Evolutionary conservation across 768 basidiomycete species (phyloP).

Genomic region (Hypsizygus marmoreus): DNA sequence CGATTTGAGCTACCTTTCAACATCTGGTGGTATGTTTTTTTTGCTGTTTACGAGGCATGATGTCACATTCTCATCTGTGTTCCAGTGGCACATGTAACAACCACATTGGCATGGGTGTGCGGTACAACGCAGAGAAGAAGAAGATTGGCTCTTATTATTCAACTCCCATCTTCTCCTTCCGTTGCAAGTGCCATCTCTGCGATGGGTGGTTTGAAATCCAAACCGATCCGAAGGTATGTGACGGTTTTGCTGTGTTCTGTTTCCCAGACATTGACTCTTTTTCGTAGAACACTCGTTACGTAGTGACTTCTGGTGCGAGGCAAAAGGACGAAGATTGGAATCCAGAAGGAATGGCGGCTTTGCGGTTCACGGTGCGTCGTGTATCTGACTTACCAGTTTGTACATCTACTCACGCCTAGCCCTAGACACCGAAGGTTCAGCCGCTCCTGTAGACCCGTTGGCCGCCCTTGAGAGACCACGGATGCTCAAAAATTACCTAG

Average conservation of each 20-base stretch:
- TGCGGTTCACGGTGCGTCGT: conserved; percentile 73
- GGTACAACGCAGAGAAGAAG: conserved; percentile 99
- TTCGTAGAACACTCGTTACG: conserved; percentile 88
- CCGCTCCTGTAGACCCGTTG: conserved; percentile 76
- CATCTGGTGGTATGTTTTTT: conserved; percentile 88
- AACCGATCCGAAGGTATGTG: conserved; percentile 89
- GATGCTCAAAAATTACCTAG: conserved; percentile 71
- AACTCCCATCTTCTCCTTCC: conserved; percentile 92
- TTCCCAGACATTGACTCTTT: not conserved
- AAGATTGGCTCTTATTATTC: conserved; percentile 95
- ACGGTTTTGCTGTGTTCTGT: not conserved
- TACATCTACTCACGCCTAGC: not conserved
- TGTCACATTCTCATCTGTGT: too few species aligned
- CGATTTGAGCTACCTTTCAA: conserved; percentile 97
- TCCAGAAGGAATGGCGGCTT: conserved; percentile 92
- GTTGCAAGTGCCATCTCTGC: conserved; percentile 98
- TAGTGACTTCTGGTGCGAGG: conserved; percentile 89
- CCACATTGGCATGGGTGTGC: conserved; percentile 98
- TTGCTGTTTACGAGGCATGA: too few species aligned
- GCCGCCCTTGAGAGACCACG: conserved; percentile 84
- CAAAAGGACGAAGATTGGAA: conserved; percentile 97
- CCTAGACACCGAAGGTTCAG: conserved; percentile 71
- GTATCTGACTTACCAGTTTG: not conserved
- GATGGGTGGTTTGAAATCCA: conserved; percentile 97
- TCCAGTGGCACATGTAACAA: conserved; percentile 88